Conservation (phyloP, 768 basidiomycete genomes). For the Naganishia vaughanmartiniae region DNA sequence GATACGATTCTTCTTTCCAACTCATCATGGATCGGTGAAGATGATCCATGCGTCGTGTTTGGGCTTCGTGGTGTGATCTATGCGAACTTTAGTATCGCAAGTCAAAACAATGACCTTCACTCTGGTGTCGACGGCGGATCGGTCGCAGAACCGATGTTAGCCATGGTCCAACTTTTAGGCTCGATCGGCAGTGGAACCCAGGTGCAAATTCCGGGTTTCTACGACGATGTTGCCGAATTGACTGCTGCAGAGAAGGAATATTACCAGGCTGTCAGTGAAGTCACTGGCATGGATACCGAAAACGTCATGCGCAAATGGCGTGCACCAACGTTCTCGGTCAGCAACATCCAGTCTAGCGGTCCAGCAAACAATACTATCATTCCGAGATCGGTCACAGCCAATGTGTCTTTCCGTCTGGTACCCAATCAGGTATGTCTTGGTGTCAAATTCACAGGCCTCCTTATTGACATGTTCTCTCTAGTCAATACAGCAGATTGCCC, state of each 20-base stretch:
- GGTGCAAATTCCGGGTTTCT: constrained; percentile 76
- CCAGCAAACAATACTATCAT: constrained; percentile 71
- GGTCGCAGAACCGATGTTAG: constrained; percentile 82
- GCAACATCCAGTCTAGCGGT: constrained; percentile 77
- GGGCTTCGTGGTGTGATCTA: constrained; percentile 92
- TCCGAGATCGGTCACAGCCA: constrained; percentile 75
- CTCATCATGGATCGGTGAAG: constrained; percentile 93
- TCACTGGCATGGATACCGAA: constrained; percentile 67
- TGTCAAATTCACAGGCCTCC: not conserved
- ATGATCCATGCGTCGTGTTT: constrained; percentile 88
- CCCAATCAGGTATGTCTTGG: constrained; percentile 66
- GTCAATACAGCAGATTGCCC: constrained; percentile 67
- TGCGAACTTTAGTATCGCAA: constrained; percentile 74
- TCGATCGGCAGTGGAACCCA: constrained; percentile 63
- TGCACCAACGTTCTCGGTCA: constrained; percentile 84
- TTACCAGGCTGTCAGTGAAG: constrained; percentile 66
- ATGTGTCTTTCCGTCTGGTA: constrained; percentile 86
- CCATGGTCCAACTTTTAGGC: constrained; percentile 80
- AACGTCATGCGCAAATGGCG: constrained; percentile 78
- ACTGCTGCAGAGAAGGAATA: constrained; percentile 66
- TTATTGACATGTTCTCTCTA: constrained; percentile 12
- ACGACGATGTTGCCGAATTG: constrained; percentile 68
- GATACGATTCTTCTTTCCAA: constrained; percentile 80
- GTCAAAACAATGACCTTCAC: constrained; percentile 74
- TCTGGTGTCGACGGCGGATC: constrained; percentile 93